Base-by-base conservation (phyloP, 495 filamentous ascomycete genomes). In the Neurospora sp. region DNA sequence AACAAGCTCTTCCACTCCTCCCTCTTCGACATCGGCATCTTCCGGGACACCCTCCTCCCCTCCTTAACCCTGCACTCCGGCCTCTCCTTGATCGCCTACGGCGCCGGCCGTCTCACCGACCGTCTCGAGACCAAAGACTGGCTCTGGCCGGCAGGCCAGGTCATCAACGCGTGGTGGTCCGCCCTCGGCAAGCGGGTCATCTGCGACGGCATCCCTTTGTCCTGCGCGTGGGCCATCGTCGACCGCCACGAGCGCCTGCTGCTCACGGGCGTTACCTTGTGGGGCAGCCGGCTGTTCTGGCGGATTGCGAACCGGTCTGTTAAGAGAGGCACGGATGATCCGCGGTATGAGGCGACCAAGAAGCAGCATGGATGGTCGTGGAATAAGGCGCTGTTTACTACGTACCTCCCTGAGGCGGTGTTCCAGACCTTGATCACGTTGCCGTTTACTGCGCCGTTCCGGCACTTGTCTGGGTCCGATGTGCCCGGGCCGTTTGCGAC, bases 141-240 rank as follows among this genome's bases (percentile, higher is more conserved):
- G 83, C 76, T 86, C 38, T 90, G 88, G 88, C 86, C 87, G 0
- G 77, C 82, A 3, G 84, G 79, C 23, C 87, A 86, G 76, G 84
- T 89, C 38, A 73, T 82, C 73, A 89, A 88, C 77, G 88, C 85
- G 7, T 90, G 88, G 88, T 88, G 86, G 86, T 85, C 81, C 71
- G 86, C 88, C 46, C 75, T 90, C 70, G 86, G 88, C 42, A 80
- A 80, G 23, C 83, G 79, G 2, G 78, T 87, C 18, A 60, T 60
- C 76, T 84, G 37, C 60, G 74, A 82, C 10, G 81, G 83, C 3
- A 70, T 85, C 40, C 79, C 87, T 0, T 69, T 88, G 4, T 60
- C 72, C 0, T 75, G 79, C 39, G 86, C 86, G 7, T 87, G 85
- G 77, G 73, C 73, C 5, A 78, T 79, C 4, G 77, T 90, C 9